These are phyloP conservation scores for Isabelozyma pseudorhagii DNA, from an alignment of 805 yeast genomes.

Conservation along the genomic window DNA sequence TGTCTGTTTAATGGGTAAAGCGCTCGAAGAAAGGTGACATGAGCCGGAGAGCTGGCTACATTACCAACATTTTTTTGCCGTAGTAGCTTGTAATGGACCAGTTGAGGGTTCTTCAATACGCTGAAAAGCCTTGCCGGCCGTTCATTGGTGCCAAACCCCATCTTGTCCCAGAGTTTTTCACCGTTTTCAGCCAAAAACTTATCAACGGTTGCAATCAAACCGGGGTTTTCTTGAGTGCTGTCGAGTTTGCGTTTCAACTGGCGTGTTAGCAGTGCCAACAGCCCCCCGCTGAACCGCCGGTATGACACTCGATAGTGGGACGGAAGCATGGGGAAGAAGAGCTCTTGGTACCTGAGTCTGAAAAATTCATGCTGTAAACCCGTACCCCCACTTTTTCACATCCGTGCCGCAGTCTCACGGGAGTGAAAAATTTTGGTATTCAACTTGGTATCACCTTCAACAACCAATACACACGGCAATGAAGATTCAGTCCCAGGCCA, in stretches of 20 bases:
- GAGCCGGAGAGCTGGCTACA: background rate
- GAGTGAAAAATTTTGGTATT: background rate
- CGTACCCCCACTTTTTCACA: background rate
- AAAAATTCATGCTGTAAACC: too few species aligned
- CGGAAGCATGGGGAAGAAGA: background rate
- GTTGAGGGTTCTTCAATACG: background rate
- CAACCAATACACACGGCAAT: slow-evolving; percentile 24
- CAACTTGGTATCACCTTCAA: too few species aligned
- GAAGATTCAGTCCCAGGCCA: slow-evolving; percentile 68
- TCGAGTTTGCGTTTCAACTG: background rate
- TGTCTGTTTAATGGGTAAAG: slow-evolving; percentile 14
- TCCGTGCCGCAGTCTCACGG: background rate
- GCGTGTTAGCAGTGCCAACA: background rate
- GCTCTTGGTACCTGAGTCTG: background rate
- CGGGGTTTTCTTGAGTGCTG: background rate
- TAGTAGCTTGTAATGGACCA: background rate
- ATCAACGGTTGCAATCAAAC: background rate
- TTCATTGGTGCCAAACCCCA: background rate
- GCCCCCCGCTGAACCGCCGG: background rate
- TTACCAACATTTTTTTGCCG: background rate
- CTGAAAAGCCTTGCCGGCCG: background rate
- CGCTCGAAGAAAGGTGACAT: slow-evolving; percentile 10
- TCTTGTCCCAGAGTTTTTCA: background rate
- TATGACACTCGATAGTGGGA: background rate
- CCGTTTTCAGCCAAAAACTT: background rate